A percentile compares a stretch with the other conserved stretches of the same genome.
These are phyloP conservation scores for Achlya hypogyna DNA, from an alignment of 352 stramenopile genomes.

Conservation along the genomic window DNA sequence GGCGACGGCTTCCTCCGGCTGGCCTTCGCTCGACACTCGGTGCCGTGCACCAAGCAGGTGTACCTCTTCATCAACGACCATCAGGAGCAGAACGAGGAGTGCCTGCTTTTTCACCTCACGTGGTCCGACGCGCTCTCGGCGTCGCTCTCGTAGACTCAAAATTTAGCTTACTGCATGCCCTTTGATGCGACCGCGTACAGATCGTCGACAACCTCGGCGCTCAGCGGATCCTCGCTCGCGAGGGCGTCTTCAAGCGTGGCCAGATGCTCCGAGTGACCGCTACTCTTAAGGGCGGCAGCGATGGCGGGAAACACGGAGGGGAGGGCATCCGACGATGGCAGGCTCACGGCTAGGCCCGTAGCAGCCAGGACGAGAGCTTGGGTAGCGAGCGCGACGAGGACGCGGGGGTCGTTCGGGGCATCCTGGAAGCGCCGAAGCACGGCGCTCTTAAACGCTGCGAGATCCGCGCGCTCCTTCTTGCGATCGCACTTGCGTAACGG, in stretches of 20 bases:
- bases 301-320: background rate
- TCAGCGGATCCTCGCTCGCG: background rate
- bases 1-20: slow-evolving; percentile 20
- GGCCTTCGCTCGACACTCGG: slow-evolving; percentile 17
- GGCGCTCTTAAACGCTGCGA: slow-evolving; percentile 28
- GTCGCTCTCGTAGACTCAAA: background rate
- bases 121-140: slow-evolving; percentile 20
- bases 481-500: slow-evolving; percentile 68
- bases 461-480: slow-evolving; percentile 57
- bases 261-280: background rate
- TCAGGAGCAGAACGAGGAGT: slow-evolving; percentile 90
- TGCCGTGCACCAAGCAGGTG: slow-evolving; percentile 49
- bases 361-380: background rate
- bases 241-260: background rate
- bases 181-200: too few species aligned
- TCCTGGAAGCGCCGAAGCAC: background rate
- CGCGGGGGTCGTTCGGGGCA: background rate
- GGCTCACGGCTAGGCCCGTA: background rate
- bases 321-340: background rate
- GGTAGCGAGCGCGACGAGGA: background rate
- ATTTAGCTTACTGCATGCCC: too few species aligned
- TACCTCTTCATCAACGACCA: slow-evolving; percentile 91
- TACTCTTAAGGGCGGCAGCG: background rate
- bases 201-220: background rate
- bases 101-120: slow-evolving; percentile 78